Evolutionary conservation across 306 rosid genomes (phyloP).

Genomic region (Styphnolobium japonicum): DNA sequence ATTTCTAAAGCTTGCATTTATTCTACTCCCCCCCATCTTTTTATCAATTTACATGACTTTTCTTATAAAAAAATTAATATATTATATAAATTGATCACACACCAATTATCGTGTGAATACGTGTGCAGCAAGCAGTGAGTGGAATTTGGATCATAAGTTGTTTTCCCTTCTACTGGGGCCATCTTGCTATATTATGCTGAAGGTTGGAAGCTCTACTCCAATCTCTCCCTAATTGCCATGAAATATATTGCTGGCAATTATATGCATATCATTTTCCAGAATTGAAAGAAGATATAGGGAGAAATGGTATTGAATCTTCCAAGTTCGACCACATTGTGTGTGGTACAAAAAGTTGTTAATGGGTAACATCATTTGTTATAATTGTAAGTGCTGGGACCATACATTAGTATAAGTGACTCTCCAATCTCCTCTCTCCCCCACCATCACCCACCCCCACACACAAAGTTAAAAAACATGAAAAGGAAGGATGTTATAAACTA

Average conservation of each 20-base stretch:
- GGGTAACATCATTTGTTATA: slow-evolving; percentile 25
- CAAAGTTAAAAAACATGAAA: background rate
- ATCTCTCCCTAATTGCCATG: background rate
- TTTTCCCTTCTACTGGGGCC: background rate
- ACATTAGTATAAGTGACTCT: background rate
- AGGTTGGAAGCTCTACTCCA: background rate
- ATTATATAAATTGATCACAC: background rate
- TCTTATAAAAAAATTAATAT: too few relatives aligned
- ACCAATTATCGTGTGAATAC: background rate
- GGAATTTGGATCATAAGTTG: background rate
- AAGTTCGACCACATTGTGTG: background rate
- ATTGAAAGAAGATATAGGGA: background rate
- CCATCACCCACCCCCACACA: background rate
- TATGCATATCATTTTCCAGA: background rate
- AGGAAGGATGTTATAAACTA: slow-evolving; percentile 2
- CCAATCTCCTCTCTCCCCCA: background rate
- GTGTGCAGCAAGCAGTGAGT: background rate
- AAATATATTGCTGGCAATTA: background rate
- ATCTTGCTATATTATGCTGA: background rate
- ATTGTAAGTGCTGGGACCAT: slow-evolving; percentile 29
- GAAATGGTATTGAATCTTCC: background rate
- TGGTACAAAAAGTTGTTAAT: slow-evolving; percentile 17
- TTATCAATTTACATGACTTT: background rate
- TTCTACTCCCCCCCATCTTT: too few relatives aligned
- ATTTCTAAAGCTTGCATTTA: too few relatives aligned